Percentiles rank a stretch among this genome's conserved stretches.
Evolutionary conservation across 192 early-diverging fungal genomes (phyloP).

Genomic region (Backusella parvicylindrica): DNA sequence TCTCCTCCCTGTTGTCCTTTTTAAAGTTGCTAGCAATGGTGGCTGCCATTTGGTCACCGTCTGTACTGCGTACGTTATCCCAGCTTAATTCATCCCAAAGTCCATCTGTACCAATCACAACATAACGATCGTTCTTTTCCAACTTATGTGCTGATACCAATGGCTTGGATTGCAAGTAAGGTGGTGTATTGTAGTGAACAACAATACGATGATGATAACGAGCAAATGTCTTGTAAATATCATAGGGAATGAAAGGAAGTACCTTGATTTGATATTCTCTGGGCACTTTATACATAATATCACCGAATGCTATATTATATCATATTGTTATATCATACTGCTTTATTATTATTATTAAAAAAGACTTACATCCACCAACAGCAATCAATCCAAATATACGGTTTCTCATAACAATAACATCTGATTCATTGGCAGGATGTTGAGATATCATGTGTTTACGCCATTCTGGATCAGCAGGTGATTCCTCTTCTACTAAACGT

Average conservation of each 20-base stretch:
- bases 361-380: constrained; percentile 28
- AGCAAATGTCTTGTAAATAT: constrained; percentile 32
- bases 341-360: not conserved
- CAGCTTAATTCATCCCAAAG: constrained; percentile 75
- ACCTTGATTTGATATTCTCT: constrained; percentile 46
- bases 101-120: constrained; percentile 83
- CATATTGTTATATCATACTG: constrained; percentile 45
- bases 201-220: constrained; percentile 36
- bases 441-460: constrained; percentile 42
- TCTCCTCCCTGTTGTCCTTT: not conserved
- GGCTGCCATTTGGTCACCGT: constrained; percentile 56
- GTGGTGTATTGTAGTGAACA: constrained; percentile 54
- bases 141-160: constrained; percentile 62
- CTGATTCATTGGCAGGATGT: constrained; percentile 19
- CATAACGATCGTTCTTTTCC: constrained; percentile 56
- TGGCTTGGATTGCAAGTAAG: constrained; percentile 77
- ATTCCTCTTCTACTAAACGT: constrained; percentile 62
- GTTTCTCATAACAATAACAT: constrained; percentile 12
- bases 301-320: constrained; percentile 71
- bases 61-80: constrained; percentile 51
- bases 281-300: constrained; percentile 49
- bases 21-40: constrained; percentile 16
- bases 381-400: constrained; percentile 29
- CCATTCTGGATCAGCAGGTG: constrained; percentile 28
- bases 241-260: constrained; percentile 40